Base-by-base conservation (phyloP, 129 eudicot genomes). In the Helianthus annuus region DNA sequence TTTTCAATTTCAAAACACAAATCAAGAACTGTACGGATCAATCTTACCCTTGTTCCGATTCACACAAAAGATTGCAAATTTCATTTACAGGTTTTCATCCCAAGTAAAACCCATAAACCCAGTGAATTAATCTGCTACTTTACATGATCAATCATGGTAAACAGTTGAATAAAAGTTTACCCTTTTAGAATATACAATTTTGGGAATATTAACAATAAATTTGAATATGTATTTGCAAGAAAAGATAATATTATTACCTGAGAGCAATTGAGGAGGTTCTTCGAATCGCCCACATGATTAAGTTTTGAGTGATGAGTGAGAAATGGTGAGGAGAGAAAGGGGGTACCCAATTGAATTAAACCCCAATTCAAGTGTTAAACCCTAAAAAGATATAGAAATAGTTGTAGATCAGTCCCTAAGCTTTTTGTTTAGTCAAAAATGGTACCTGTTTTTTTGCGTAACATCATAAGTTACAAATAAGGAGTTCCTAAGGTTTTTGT, bases 341-440 rank as follows among this genome's bases (percentile, higher is more conserved):
- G 42, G 14, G 54, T 64, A 17, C 78, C 16, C 78, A n/a, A 44
- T 69, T 22, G 42, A 71, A 76, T 69, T 22, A 56, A 71, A 76
- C 70, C 74, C 80, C 80, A 39, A 58, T 57, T 75, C 32, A 32
- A 53, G 34, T 67, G 68, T 68, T 76, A 76, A 76, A 76, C 80
- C 80, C 80, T 76, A 76, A 38, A 39, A 36, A 63, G 48, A 63
- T 15, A 63, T 15, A 4, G 68, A 3, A 63, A 63, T 13, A 8
- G 14, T 38, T 24, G 15, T 38, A 15, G 36, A 38, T 36, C 22
- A 63, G 14, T 63, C 68, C 48, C 68, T 63, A 36, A 38, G 13
- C 66, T 60, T 60, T 60, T 60, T 29, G 36, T 13, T 42, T 60
- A 7, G 66, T 13, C 19, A 60, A 32, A 60, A 32, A 60, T 60